phyloP scores from a whole-genome alignment of 23 red algal species.

The Cyanidiococcus yangmingshanensis region DNA sequence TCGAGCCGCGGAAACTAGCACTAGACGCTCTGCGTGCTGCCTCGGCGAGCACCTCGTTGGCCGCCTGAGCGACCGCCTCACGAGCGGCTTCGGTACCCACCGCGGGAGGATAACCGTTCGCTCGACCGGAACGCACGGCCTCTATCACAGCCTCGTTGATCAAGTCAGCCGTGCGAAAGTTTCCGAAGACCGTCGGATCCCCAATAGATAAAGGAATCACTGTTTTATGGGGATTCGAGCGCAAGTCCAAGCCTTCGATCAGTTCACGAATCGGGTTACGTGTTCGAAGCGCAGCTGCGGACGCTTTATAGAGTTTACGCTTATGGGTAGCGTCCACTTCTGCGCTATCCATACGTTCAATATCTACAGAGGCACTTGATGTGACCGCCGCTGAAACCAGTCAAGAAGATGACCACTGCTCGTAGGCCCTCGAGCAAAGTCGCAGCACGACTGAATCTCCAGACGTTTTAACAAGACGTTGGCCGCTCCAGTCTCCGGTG shows the following conservation, averaged over 20 bases:
- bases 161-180: slow-evolving; percentile 46
- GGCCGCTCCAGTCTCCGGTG: no score
- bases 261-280: slow-evolving; percentile 91
- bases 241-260: slow-evolving; percentile 69
- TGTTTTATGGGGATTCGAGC: slow-evolving; percentile 60
- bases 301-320: slow-evolving; percentile 19
- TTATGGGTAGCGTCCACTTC: no score
- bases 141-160: slow-evolving; percentile 30
- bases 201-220: slow-evolving; percentile 76
- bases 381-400: no score
- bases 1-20: not conserved
- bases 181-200: slow-evolving; percentile 89
- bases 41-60: not conserved
- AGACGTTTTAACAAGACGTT: no score
- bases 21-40: not conserved
- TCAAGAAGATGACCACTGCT: no score
- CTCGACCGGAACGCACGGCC: slow-evolving; percentile 22
- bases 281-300: slow-evolving; percentile 51
- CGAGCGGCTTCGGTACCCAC: slow-evolving; percentile 54
- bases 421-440: no score
- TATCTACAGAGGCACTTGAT: no score
- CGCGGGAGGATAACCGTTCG: slow-evolving; percentile 71
- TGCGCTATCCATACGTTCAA: no score
- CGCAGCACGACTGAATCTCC: no score
- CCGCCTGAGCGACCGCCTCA: slow-evolving; percentile 36